Percentiles rank a stretch among this genome's conserved stretches.
phyloP scores from a whole-genome alignment of 179 eudicot species.

The Spergularia azorica region DNA sequence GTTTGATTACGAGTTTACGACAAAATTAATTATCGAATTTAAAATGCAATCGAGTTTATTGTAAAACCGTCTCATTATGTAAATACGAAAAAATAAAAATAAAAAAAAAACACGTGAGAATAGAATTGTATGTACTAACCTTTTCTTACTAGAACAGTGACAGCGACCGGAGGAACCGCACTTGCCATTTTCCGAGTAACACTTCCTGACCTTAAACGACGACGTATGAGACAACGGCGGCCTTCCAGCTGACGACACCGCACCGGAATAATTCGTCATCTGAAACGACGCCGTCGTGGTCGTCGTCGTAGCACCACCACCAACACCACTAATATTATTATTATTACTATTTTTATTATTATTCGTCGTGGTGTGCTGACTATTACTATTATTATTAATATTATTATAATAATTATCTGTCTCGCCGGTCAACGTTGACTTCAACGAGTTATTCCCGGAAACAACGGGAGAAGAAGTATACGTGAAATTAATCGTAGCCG shows the following conservation, averaged over 20 bases:
- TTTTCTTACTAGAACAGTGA: slow-evolving; percentile 73
- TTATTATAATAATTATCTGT: slow-evolving; percentile 21
- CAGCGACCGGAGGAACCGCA: slow-evolving; percentile 80
- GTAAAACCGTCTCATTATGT: background rate
- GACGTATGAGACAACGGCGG: slow-evolving; percentile 66
- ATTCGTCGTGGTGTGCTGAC: background rate
- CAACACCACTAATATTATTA: background rate
- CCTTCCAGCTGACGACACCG: slow-evolving; percentile 50
- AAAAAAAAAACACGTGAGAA: background rate
- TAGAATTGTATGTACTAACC: slow-evolving; percentile 35
- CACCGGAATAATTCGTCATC: slow-evolving; percentile 49
- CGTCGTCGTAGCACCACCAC: background rate
- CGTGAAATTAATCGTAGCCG: slow-evolving; percentile 56
- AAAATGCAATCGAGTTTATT: too few relatives aligned
- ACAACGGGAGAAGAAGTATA: slow-evolving; percentile 47
- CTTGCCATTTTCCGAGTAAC: slow-evolving; percentile 75
- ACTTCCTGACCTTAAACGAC: slow-evolving; percentile 67
- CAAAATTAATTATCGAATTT: too few relatives aligned
- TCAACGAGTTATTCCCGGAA: slow-evolving; percentile 53
- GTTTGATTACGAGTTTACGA: too few relatives aligned
- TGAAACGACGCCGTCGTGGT: slow-evolving; percentile 52
- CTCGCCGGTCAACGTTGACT: slow-evolving; percentile 72
- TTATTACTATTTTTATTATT: background rate
- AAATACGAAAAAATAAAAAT: too few relatives aligned
- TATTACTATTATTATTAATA: background rate